phyloP scores from a whole-genome alignment of 352 stramenopile genomes.

The Pythium coloratum region DNA sequence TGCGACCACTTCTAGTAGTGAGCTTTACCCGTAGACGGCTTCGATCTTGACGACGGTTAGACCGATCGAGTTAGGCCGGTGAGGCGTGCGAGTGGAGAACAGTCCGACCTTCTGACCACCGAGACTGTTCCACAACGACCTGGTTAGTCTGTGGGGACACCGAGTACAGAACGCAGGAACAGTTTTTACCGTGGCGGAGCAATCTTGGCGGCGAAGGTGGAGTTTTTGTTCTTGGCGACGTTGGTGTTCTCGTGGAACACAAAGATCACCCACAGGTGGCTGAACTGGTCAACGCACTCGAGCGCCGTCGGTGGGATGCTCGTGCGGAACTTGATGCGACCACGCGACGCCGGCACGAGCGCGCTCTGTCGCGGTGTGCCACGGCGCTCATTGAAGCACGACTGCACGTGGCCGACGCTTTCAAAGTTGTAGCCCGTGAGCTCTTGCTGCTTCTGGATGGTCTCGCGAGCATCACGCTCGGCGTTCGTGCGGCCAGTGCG shows the following conservation, averaged over 20 bases:
- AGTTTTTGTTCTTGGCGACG: constrained; percentile 41
- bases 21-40: constrained; percentile 53
- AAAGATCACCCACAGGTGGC: constrained; percentile 90
- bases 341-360: constrained; percentile 63
- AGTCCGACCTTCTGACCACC: constrained; percentile 89
- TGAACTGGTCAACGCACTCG: constrained; percentile 84
- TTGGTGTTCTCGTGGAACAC: constrained; percentile 93
- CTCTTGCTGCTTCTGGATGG: constrained; percentile 67
- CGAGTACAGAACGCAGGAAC: not conserved
- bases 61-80: constrained; percentile 95
- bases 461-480: constrained; percentile 61
- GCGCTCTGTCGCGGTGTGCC: constrained; percentile 81
- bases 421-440: constrained; percentile 68
- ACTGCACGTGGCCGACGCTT: constrained; percentile 69
- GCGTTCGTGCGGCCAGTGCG: constrained; percentile 70
- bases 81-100: constrained; percentile 96
- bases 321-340: constrained; percentile 75
- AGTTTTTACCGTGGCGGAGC: constrained; percentile 57
- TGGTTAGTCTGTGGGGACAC: not conserved
- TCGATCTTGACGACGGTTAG: constrained; percentile 92
- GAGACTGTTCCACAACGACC: constrained; percentile 32
- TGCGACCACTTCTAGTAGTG: too few relatives aligned
- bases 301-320: constrained; percentile 73
- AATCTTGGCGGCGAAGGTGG: constrained; percentile 82
- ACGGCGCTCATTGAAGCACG: constrained; percentile 85